These are phyloP conservation scores for Nicotiana undulata DNA, from an alignment of 257 asterid genomes.

Conservation along the genomic window DNA sequence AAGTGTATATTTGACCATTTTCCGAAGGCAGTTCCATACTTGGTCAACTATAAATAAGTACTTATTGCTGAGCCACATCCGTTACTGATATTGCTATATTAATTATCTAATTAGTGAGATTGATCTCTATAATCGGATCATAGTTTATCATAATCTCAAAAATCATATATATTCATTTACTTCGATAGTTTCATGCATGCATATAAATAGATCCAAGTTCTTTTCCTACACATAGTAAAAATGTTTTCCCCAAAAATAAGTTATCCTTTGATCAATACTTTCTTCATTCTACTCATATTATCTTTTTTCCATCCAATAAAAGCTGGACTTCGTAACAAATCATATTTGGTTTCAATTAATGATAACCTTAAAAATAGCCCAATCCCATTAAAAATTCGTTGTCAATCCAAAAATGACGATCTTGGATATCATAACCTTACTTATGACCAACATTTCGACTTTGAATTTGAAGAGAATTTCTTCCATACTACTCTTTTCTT, in stretches of 20 bases:
- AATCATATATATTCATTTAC: neutral
- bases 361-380: neutral
- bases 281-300: neutral
- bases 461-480: neutral
- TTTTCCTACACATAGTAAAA: neutral
- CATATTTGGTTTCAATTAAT: neutral
- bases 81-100: too few species aligned
- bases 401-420: neutral
- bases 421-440: neutral
- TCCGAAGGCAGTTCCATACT: too few species aligned
- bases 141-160: neutral
- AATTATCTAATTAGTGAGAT: too few species aligned
- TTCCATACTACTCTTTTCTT: neutral
- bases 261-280: neutral
- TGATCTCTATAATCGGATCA: neutral
- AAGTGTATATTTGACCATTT: too few species aligned
- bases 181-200: neutral
- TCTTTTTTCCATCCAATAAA: neutral
- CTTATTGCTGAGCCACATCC: too few species aligned
- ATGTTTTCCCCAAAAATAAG: neutral
- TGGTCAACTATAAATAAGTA: too few species aligned
- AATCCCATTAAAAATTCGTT: neutral
- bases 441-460: neutral
- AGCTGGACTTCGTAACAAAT: neutral
- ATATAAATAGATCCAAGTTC: neutral